Percentiles rank a stretch among this genome's conserved stretches.
Evolutionary conservation across 2,329 filamentous ascomycete genomes (phyloP).

Genomic region (Epichloe bromicola): DNA sequence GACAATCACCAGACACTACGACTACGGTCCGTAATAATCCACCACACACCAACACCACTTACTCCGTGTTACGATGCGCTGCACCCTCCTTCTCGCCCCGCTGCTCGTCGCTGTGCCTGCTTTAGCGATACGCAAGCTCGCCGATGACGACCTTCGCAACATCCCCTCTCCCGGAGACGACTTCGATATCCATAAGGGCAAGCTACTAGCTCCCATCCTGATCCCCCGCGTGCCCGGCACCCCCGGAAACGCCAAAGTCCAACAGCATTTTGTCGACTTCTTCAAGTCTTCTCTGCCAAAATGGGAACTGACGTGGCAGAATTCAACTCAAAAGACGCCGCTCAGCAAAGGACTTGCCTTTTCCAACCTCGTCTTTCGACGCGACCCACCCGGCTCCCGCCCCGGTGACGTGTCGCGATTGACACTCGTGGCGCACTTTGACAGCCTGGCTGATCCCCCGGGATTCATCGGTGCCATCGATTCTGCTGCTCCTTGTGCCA

Average conservation of each 20-base stretch:
- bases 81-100: neutral
- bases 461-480: constrained; percentile 93
- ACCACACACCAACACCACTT: neutral
- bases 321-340: constrained; percentile 77
- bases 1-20: neutral
- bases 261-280: constrained; percentile 74
- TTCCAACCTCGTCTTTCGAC: constrained; percentile 69
- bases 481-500: constrained; percentile 86
- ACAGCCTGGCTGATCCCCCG: constrained; percentile 69
- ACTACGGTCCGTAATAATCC: neutral
- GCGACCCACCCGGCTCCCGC: constrained; percentile 74
- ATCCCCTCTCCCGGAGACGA: constrained; percentile 62
- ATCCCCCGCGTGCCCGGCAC: constrained; percentile 80
- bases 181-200: constrained; percentile 66
- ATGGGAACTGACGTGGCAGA: constrained; percentile 77
- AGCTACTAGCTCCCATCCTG: constrained; percentile 74
- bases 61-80: constrained; percentile 1
- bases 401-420: constrained; percentile 66
- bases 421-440: constrained; percentile 88
- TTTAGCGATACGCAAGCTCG: constrained; percentile 40
- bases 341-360: constrained; percentile 66
- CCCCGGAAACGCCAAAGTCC: constrained; percentile 54
- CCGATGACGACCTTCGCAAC: constrained; percentile 57
- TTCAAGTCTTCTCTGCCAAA: constrained; percentile 60
- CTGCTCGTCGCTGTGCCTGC: constrained; percentile 9